Evolutionary conservation across 768 basidiomycete species (phyloP), one percentile per base, ranked within the genome.

Genomic region (Termitomyces sp.): DNA sequence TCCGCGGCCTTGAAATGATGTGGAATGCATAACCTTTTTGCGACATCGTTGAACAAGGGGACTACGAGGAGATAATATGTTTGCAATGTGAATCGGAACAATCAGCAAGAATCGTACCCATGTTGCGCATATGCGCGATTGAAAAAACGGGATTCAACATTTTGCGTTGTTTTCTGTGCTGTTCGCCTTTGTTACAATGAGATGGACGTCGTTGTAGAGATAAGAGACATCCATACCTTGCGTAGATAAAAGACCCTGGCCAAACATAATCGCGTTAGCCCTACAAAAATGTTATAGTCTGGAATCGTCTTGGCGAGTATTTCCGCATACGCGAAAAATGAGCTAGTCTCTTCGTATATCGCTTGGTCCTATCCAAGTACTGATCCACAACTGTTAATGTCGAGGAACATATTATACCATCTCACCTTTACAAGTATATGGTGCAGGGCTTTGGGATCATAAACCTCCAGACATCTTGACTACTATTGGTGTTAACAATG

Each of bases 381-480:
- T 67, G 25, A 66, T 62, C 39, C 12, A n/a, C n/a, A n/a, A n/a
- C n/a, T n/a, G n/a, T n/a, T n/a, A n/a, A n/a, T n/a, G n/a, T n/a
- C n/a, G n/a, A n/a, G n/a, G n/a, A n/a, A n/a, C n/a, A n/a, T n/a
- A n/a, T 9, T 27, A 16, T 16, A n/a, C 7, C 6, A 64, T 60
- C 56, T 71, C 75, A 36, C 75, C 65, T 7, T n/a, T n/a, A n/a
- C n/a, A n/a, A n/a, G n/a, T n/a, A n/a, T n/a, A n/a, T n/a, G n/a
- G n/a, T n/a, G n/a, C n/a, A n/a, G n/a, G n/a, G n/a, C n/a, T n/a
- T n/a, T n/a, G n/a, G n/a, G n/a, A n/a, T n/a, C n/a, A n/a, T 67
- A 68, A 36, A 76, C 56, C 50, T 70, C 69, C 40, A 75, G 64
- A 18, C 67, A 66, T 15, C 62, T 65, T 63, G 53, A 32, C 60